Evolutionary conservation across 306 rosid genomes (phyloP), one percentile per base, ranked within the genome.

Genomic region (Purshia tridentata): DNA sequence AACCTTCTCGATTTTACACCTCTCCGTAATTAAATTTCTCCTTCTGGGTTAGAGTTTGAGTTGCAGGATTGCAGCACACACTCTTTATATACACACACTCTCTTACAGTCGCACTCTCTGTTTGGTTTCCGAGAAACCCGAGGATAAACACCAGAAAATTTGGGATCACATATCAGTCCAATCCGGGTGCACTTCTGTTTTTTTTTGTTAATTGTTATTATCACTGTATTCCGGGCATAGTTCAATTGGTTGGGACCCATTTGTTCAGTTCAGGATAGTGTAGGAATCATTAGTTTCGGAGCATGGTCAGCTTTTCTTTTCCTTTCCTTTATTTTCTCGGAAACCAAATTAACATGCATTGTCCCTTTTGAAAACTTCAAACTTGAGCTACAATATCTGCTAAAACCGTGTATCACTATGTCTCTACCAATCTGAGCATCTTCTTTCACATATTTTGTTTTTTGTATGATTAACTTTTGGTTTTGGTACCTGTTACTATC

Each of bases 271-370:
- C 49, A 19, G 12, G 40, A 47, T 29, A 8, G 19, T 72, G 35
- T 14, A 54, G 44, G 66, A 58, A 15, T 9, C n/a, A 72, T 65
- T 35, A 37, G 39, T 65, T 69, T 22, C 52, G 37, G 29, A 18
- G 35, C 55, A 37, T 57, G 29, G 19, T 50, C 15, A 4, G 68
- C n/a, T 49, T 19, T 64, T 22, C 46, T 70, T 6, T 56, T 56
- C 75, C 4, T 56, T 39, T 16, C 72, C 52, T 47, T 18, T 18
- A 69, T 64, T 75, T 68, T 81, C 79, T 76, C 39, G 50, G 65
- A 57, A 75, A 29, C 76, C 77, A 81, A 75, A 67, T 6, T 9
- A 49, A 16, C 67, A 20, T 74, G 73, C 54, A 50, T n/a, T 20
- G 18, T 18, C 48, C 7, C 35, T 18, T 35, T 61, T 46, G 66